A percentile compares a stretch with the other conserved stretches of the same genome.
Evolutionary conservation across 2,329 filamentous ascomycete genomes (phyloP).

Genomic region (Calonectria pseudoreteaudii): DNA sequence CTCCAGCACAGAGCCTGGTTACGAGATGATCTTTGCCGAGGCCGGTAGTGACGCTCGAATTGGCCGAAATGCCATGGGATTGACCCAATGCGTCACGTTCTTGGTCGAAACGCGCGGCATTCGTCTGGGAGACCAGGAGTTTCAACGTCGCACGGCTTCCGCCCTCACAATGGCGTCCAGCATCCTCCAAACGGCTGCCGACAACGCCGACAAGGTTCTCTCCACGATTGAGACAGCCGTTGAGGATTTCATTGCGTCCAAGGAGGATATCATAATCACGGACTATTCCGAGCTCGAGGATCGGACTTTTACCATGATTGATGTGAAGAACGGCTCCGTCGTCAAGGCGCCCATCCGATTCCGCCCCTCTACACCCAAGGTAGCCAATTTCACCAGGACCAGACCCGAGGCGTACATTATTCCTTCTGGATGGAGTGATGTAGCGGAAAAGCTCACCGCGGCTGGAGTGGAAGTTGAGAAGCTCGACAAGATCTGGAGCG

Average conservation of each 20-base stretch:
- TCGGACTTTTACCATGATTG: conserved; percentile 41
- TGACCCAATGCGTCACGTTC: conserved; percentile 46
- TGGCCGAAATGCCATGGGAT: conserved; percentile 45
- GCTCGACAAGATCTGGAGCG: conserved; percentile 35
- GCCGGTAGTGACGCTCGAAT: conserved; percentile 45
- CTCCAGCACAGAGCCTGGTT: conserved; percentile 29
- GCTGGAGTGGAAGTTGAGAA: conserved; percentile 42
- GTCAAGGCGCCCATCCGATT: conserved; percentile 44
- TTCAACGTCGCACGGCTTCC: conserved; percentile 43
- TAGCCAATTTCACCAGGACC: conserved; percentile 45
- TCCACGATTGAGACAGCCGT: conserved; percentile 41
- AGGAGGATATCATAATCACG: conserved; percentile 45
- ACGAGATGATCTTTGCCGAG: conserved; percentile 38
- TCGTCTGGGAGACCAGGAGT: conserved; percentile 45
- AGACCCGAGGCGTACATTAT: conserved; percentile 47
- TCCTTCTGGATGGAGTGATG: conserved; percentile 42
- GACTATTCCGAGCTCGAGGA: conserved; percentile 38
- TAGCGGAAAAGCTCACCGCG: conserved; percentile 41
- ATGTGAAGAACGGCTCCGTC: conserved; percentile 40
- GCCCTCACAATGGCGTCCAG: conserved; percentile 44
- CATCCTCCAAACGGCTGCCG: conserved; percentile 45
- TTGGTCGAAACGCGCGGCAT: conserved; percentile 48
- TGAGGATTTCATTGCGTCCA: conserved; percentile 41
- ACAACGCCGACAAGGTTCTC: conserved; percentile 42
- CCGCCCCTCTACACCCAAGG: conserved; percentile 42